Conservation (phyloP, 2,329 filamentous ascomycete species). For the Grosmannia penicillata region DNA sequence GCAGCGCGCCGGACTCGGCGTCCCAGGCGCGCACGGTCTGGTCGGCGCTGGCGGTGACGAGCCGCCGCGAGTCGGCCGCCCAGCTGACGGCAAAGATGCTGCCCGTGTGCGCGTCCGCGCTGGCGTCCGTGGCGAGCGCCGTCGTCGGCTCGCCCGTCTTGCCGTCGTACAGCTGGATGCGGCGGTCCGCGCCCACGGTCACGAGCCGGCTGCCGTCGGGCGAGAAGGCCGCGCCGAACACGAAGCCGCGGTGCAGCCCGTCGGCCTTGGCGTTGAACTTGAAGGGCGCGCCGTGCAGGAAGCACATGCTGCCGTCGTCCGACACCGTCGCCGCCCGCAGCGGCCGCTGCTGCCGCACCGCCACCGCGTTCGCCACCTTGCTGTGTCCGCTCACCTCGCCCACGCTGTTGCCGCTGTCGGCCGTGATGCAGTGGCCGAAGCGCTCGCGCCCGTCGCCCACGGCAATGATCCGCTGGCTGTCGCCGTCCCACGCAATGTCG, state of each 20-base stretch:
- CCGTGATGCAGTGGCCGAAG: constrained; percentile 86
- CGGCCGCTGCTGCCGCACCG: constrained; percentile 80
- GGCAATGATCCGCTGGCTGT: constrained; percentile 90
- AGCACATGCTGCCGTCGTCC: constrained; percentile 80
- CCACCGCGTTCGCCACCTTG: constrained; percentile 78
- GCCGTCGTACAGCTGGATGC: constrained; percentile 90
- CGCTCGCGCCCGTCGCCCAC: constrained; percentile 90
- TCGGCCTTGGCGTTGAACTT: constrained; percentile 81
- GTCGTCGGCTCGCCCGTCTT: constrained; percentile 77
- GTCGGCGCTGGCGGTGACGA: constrained; percentile 87
- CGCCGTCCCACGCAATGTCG: constrained; percentile 93
- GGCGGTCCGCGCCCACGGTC: constrained; percentile 82
- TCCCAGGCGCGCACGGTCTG: constrained; percentile 95
- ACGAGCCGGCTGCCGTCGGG: constrained; percentile 72
- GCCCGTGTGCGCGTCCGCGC: constrained; percentile 57
- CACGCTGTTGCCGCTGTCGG: constrained; percentile 89
- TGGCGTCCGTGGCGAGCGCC: constrained; percentile 41
- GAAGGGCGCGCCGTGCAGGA: constrained; percentile 88
- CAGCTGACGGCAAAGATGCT: constrained; percentile 89
- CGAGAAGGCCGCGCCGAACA: constrained; percentile 77
- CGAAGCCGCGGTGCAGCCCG: constrained; percentile 72
- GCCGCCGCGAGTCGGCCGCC: constrained; percentile 69
- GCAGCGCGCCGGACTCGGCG: constrained; percentile 58
- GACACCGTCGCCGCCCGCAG: constrained; percentile 80
- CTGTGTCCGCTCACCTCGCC: constrained; percentile 90